Evolutionary conservation across 2,329 filamentous ascomycete genomes (phyloP).

Genomic region (Claviceps sp.): DNA sequence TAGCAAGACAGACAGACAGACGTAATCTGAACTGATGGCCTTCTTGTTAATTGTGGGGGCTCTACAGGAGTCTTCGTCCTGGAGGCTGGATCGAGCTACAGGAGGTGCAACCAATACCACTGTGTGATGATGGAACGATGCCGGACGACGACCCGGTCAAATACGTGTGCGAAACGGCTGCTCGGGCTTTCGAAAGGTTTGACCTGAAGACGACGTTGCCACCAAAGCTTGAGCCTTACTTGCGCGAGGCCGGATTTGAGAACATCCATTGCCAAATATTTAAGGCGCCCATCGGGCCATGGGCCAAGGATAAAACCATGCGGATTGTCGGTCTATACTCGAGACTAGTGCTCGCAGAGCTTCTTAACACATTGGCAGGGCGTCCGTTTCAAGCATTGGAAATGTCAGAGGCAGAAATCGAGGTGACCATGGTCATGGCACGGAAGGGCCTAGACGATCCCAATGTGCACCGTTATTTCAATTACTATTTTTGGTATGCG

Average conservation of each 20-base stretch:
- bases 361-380: too few relatives aligned
- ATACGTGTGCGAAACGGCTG: conserved; percentile 3
- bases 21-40: too few relatives aligned
- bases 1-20: too few relatives aligned
- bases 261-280: conserved; percentile 21
- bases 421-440: too few relatives aligned
- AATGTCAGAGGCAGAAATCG: too few relatives aligned
- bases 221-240: conserved; percentile 3
- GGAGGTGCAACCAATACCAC: conserved; percentile 20
- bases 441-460: too few relatives aligned
- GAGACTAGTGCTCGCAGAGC: too few relatives aligned
- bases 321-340: conserved; percentile 18
- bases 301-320: not conserved
- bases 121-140: conserved; percentile 21
- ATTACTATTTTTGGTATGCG: too few relatives aligned
- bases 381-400: too few relatives aligned
- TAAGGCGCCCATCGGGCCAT: conserved; percentile 8
- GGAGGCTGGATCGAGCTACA: conserved; percentile 33
- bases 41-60: too few relatives aligned
- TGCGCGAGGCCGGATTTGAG: conserved; percentile 9
- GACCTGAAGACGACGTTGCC: conserved; percentile 6
- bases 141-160: conserved; percentile 8
- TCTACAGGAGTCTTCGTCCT: conserved; percentile 18
- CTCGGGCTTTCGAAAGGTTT: too few relatives aligned
- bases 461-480: too few relatives aligned